Conservation (phyloP, 78 protist species). For the Emiliania huxleyi region DNA sequence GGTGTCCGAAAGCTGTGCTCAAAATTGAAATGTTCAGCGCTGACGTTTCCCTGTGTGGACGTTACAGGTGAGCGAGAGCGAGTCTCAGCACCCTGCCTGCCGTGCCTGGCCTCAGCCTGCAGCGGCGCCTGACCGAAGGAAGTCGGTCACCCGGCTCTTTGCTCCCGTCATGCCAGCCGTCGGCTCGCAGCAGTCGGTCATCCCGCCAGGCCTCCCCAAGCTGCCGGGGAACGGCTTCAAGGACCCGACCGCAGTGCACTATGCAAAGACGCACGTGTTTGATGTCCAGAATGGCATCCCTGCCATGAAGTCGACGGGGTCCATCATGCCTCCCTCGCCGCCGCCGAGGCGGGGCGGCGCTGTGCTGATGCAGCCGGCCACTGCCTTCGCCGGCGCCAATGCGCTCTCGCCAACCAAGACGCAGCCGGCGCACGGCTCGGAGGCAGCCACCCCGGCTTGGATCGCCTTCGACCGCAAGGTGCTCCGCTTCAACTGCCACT, state of each 20-base stretch:
- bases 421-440: background rate
- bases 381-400: background rate
- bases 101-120: too few relatives aligned
- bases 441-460: background rate
- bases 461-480: constrained; percentile 26
- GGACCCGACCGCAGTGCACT: background rate
- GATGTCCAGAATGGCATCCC: background rate
- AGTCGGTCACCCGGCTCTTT: too few relatives aligned
- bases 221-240: background rate
- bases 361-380: too few relatives aligned
- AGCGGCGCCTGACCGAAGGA: too few relatives aligned
- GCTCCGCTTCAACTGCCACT: constrained; percentile 15
- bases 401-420: background rate
- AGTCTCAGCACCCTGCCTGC: too few relatives aligned
- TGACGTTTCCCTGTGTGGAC: too few relatives aligned
- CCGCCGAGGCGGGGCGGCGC: background rate
- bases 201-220: background rate
- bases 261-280: background rate
- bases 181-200: background rate
- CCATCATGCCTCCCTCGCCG: background rate
- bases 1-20: too few relatives aligned
- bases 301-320: background rate
- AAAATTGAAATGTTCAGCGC: too few relatives aligned
- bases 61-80: too few relatives aligned
- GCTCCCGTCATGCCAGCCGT: too few relatives aligned